Percentiles rank a stretch among this genome's conserved stretches.
Conservation (phyloP, 306 rosid species). For the Ammopiptanthus mongolicus region DNA sequence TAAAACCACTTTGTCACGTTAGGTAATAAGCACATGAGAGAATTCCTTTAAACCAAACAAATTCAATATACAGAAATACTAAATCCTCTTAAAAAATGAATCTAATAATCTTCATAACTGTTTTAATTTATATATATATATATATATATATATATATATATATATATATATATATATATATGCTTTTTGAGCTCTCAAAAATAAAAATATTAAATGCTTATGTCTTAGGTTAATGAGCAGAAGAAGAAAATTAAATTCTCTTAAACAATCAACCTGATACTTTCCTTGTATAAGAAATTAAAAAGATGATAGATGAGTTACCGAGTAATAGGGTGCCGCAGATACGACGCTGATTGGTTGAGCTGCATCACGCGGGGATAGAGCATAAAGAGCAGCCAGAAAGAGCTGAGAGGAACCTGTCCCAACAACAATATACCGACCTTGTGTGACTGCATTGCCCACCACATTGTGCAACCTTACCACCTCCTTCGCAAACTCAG, state of each 20-base stretch:
- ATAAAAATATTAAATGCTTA: not conserved
- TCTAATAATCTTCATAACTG: not conserved
- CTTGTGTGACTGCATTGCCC: slow-evolving; percentile 74
- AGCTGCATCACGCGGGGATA: slow-evolving; percentile 43
- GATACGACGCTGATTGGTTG: slow-evolving; percentile 64
- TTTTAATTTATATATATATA: too few species aligned
- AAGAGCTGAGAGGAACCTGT: slow-evolving; percentile 92
- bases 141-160: too few species aligned
- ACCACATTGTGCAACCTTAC: slow-evolving; percentile 65
- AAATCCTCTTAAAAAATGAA: not conserved
- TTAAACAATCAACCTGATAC: not conserved
- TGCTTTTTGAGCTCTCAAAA: not conserved
- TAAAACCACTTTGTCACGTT: not conserved
- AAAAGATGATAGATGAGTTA: slow-evolving; percentile 24
- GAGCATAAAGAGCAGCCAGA: slow-evolving; percentile 81
- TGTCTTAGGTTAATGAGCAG: slow-evolving; percentile 5
- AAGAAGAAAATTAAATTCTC: not conserved
- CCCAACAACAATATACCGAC: slow-evolving; percentile 73
- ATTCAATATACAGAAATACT: not conserved
- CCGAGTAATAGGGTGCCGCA: slow-evolving; percentile 82
- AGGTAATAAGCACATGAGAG: slow-evolving; percentile 17
- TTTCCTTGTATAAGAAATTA: not conserved
- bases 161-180: not conserved
- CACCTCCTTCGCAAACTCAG: slow-evolving; percentile 57
- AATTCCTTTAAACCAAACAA: slow-evolving; percentile 10